These are phyloP conservation scores for Botrytis hyacinthi DNA, from an alignment of 2,329 filamentous ascomycete genomes.

Conservation along the genomic window DNA sequence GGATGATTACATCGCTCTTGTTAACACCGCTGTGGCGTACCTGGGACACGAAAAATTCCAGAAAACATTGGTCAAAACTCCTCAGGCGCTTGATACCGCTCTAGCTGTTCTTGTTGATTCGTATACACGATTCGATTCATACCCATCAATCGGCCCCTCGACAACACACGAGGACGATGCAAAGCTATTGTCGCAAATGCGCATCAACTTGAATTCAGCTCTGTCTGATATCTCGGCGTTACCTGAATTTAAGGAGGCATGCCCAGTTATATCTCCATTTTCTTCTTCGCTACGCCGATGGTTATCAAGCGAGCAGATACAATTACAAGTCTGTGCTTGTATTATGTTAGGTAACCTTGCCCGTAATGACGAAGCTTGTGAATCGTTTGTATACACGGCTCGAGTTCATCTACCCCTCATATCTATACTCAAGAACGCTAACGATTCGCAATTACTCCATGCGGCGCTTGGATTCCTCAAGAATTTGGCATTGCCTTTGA, in stretches of 20 bases:
- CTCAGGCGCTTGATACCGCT: conserved; percentile 42
- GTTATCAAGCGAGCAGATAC: conserved; percentile 44
- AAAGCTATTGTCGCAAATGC: conserved; percentile 50
- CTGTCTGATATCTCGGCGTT: conserved; percentile 53
- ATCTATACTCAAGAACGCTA: conserved; percentile 44
- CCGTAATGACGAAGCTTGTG: conserved; percentile 55
- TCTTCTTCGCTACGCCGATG: conserved; percentile 48
- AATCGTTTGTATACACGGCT: conserved; percentile 48
- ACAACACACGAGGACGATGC: conserved; percentile 43
- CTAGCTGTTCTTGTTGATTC: conserved; percentile 50
- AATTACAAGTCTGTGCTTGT: conserved; percentile 57
- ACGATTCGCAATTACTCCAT: conserved; percentile 54
- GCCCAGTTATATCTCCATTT: conserved; percentile 46
- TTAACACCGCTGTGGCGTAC: conserved; percentile 54
- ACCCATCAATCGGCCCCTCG: conserved; percentile 29
- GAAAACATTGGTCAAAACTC: conserved; percentile 43
- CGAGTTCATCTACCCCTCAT: conserved; percentile 48
- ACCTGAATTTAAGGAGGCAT: conserved; percentile 46
- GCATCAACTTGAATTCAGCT: conserved; percentile 50
- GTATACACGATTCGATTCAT: conserved; percentile 45
- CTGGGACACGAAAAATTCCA: conserved; percentile 55
- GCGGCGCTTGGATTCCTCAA: conserved; percentile 60
- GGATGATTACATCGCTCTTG: conserved; percentile 54
- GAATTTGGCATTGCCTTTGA: conserved; percentile 58
- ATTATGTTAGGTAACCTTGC: conserved; percentile 61